Base-by-base conservation (phyloP, 2,329 filamentous ascomycete species). In the Apiospora arundinis region DNA sequence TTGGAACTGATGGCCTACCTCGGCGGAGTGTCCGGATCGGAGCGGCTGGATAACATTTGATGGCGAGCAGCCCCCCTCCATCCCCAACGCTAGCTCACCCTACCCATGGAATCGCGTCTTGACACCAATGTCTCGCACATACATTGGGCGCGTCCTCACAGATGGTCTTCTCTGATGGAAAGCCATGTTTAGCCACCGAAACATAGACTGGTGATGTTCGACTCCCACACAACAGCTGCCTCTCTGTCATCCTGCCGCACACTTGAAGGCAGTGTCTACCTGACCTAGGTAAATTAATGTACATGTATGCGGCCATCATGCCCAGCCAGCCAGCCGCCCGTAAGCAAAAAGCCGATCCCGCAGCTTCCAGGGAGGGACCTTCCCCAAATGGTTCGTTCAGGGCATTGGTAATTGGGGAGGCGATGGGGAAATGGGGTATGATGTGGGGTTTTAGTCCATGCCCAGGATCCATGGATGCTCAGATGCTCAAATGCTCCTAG, bases 331-430 rank as follows among this genome's bases (percentile, higher is more conserved):
- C 49, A 56, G 49, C 49, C 52, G 16, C 25, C 49, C 49, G 49
- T 56, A 56, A 56, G 49, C 49, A 52, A 14, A 32, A 60, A 60
- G 52, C 52, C 52, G 52, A 60, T 60, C 28, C 16, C 52, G 52
- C 52, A 60, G 28, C 52, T 60, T 14, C 11, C 48, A 52, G 48
- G 23, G 23, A 9, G 45, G 45, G 45, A n/a, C 45, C 45, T 48
- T n/a, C 45, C 46, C 46, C 46, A 48, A 23, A 48, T 32, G 46
- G 45, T 21, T 46, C 18, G 16, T 46, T 46, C 45, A 32, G 44
- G 9, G 2, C 44, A 45, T 6, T n/a, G 18, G 45, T 4, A 42
- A 14, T 4, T 14, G 9, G 37, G 45, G 21, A 49, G 49, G 49
- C 23, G 49, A 56, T 56, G 25, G 49, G 49, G 25, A 16, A 16